A percentile compares a stretch with the other conserved stretches of the same genome.
phyloP scores from a whole-genome alignment of 176 grass and related monocot species.

The Phragmites australis region DNA sequence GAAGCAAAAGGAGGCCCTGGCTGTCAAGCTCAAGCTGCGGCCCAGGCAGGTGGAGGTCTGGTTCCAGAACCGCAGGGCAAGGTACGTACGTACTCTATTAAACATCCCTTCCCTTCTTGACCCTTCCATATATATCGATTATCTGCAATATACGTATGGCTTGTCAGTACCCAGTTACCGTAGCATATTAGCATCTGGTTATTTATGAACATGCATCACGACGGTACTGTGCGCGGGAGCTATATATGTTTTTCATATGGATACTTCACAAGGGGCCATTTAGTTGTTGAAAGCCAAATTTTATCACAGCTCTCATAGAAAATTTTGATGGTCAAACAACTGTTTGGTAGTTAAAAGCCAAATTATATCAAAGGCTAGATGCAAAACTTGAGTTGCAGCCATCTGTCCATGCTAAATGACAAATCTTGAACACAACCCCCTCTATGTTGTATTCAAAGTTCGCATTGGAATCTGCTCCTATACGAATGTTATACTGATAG shows the following conservation, averaged over 20 bases:
- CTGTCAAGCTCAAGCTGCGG: slow-evolving; percentile 80
- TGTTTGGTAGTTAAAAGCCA: too few relatives aligned
- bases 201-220: too few relatives aligned
- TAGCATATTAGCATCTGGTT: too few relatives aligned
- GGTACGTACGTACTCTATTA: slow-evolving; percentile 35
- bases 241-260: too few relatives aligned
- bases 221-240: too few relatives aligned
- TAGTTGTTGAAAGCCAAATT: too few relatives aligned
- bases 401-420: too few relatives aligned
- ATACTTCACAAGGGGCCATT: too few relatives aligned
- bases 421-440: neutral
- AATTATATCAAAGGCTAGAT: too few relatives aligned
- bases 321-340: too few relatives aligned
- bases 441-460: neutral
- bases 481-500: neutral
- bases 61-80: slow-evolving; percentile 99
- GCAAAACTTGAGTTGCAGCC: too few relatives aligned
- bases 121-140: neutral
- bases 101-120: neutral
- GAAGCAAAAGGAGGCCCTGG: slow-evolving; percentile 96
- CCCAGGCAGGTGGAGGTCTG: slow-evolving; percentile 97
- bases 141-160: neutral
- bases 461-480: neutral
- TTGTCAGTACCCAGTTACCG: neutral
- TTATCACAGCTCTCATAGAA: too few relatives aligned